phyloP scores from a whole-genome alignment of 768 basidiomycete genomes.

The Lactarius hengduanensis region DNA sequence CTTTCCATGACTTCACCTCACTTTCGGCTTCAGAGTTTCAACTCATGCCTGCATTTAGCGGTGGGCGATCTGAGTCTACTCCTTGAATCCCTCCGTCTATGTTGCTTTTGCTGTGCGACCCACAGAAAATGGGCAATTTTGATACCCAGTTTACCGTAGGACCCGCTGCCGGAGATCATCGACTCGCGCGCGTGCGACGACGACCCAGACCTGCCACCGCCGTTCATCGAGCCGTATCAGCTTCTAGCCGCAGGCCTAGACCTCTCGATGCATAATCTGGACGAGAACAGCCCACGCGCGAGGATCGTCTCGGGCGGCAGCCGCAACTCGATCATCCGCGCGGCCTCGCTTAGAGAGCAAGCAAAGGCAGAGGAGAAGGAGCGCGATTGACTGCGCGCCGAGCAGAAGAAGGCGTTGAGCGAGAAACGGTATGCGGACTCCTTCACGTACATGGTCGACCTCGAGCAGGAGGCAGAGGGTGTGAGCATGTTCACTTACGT shows the following conservation, averaged over 20 bases:
- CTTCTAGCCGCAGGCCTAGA: slow-evolving; percentile 18
- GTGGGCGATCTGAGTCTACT: too few species aligned
- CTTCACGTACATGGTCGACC: slow-evolving; percentile 30
- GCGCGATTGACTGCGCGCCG: slow-evolving; percentile 29
- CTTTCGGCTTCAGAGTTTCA: too few species aligned
- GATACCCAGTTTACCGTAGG: too few species aligned
- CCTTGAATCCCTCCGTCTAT: too few species aligned
- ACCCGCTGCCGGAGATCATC: slow-evolving; percentile 27
- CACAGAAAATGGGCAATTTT: too few species aligned
- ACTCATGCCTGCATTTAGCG: too few species aligned
- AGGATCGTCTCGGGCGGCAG: slow-evolving; percentile 35
- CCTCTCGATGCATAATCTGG: slow-evolving; percentile 17
- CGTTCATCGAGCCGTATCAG: slow-evolving; percentile 14
- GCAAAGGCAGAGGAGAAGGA: slow-evolving; percentile 34
- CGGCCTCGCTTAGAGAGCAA: slow-evolving; percentile 35
- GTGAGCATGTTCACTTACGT: too few species aligned
- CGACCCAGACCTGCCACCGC: slow-evolving; percentile 22
- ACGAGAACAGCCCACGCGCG: slow-evolving; percentile 21
- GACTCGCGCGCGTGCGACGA: slow-evolving; percentile 9
- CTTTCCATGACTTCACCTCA: too few species aligned
- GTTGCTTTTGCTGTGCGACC: too few species aligned
- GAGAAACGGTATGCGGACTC: slow-evolving; percentile 31
- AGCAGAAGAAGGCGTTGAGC: slow-evolving; percentile 32
- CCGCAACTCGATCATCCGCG: slow-evolving; percentile 32
- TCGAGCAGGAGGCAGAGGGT: slow-evolving; percentile 30